Base-by-base conservation (phyloP, 2,329 filamentous ascomycete genomes). In the Clarireedia paspali region DNA sequence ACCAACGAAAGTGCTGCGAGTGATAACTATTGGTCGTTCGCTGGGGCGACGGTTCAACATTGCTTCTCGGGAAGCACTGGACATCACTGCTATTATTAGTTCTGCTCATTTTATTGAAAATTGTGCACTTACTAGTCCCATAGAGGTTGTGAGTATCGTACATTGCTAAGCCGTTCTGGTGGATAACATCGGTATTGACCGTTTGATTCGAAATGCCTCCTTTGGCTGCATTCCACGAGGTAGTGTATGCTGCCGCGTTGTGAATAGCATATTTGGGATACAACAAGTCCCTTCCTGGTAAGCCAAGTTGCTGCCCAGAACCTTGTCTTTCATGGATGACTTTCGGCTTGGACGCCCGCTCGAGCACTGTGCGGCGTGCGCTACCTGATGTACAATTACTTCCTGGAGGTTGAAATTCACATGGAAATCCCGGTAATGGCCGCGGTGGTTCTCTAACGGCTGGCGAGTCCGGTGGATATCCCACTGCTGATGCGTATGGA, bases 121-220 rank as follows among this genome's bases (percentile, higher is more conserved):
- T 2, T 45, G n/a, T 17, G 36, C 14, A 68, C 73, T 68, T 67
- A 73, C 72, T 84, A 6, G 81, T 80, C 1, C 88, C 88, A 68
- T 88, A 90, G 1, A 91, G 70, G 63, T 91, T 91, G 68, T 91
- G 88, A 0, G 83, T 87, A 62, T 91, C 88, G 66, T 88, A 89
- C 69, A 88, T 82, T 20, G 76, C 74, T 39, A 84, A 72, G 1
- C 86, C 86, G 57, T 87, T 84, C 44, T 82, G 76, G 67, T 89
- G 86, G 7, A 84, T 77, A 7, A 89, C 71, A 65, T 89, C 80
- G 0, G 85, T 87, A 60, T 82, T 76, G 53, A 89, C 79, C 0
- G 87, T 84, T 64, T 80, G 76, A 68, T 81, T 80, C 0, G 75
- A 76, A 26, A 79, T 69, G 2, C 73, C 75, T 44, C 77, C 77